Evolutionary conservation across 129 eudicot species (phyloP).

Genomic region (Silybum marianum): DNA sequence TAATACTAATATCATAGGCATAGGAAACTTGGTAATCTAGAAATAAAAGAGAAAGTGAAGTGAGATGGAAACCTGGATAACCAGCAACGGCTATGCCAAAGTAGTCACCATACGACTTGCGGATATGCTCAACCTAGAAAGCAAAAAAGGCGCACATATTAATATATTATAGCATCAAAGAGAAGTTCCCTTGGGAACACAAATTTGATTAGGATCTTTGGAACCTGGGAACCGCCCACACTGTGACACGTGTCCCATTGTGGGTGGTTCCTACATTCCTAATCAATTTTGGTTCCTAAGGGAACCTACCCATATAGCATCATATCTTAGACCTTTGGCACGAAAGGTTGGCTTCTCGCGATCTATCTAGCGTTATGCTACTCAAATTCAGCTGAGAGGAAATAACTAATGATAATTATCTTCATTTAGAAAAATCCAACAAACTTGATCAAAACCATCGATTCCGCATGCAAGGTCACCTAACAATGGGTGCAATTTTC

Average conservation of each 20-base stretch:
- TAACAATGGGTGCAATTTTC: background rate
- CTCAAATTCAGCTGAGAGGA: conserved; percentile 9
- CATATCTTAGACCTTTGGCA: background rate
- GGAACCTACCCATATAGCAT: background rate
- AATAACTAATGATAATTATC: background rate
- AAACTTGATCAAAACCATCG: background rate
- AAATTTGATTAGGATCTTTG: too few species aligned
- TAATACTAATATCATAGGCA: background rate
- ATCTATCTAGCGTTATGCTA: background rate
- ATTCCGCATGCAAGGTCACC: background rate
- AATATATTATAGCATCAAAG: too few species aligned
- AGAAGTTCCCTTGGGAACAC: too few species aligned
- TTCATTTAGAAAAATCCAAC: background rate
- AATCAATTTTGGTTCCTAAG: too few species aligned
- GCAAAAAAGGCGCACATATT: background rate
- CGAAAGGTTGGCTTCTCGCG: background rate
- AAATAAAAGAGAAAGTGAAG: conserved; percentile 11
- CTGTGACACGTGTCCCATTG: too few species aligned
- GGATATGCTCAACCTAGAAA: conserved; percentile 85
- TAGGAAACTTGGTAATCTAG: background rate
- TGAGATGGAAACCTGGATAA: conserved; percentile 72
- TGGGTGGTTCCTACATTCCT: too few species aligned
- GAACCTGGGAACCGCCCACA: too few species aligned
- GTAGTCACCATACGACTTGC: conserved; percentile 79
- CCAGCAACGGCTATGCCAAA: conserved; percentile 99